Evolutionary conservation across 2,329 filamentous ascomycete genomes (phyloP), one percentile per base, ranked within the genome.

Genomic region (Aspergillus awamori): DNA sequence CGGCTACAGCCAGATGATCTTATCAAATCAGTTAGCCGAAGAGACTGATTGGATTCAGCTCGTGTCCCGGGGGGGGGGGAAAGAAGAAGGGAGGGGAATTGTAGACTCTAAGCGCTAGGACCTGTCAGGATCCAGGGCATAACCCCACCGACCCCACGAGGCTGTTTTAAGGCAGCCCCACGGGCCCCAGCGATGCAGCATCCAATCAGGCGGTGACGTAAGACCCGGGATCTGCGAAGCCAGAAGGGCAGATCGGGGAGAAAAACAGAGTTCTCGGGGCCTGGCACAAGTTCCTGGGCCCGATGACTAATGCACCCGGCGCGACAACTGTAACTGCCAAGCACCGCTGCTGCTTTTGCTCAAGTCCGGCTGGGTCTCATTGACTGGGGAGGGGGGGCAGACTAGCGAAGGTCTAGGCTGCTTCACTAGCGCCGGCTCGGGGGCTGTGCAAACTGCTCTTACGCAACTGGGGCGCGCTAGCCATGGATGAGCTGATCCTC

Each of bases 391-490:
- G 30, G 30, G 30, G 33, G 33, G 33, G 30, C 1, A 36, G 11
- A 13, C 33, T 63, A 58, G 43, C 26, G 33, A 53, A 60, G 58
- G 64, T 62, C 64, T 64, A 63, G 64, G 62, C 59, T 66, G 51
- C 51, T 45, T 62, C 58, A 61, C 64, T 69, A 69, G 67, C 65
- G 59, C 64, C 67, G 67, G 67, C 60, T 65, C 60, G 67, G 67
- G 67, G 67, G 67, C 67, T 69, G 67, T 69, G 67, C 67, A 69
- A 67, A 67, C 65, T 61, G 49, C 64, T 68, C 67, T 69, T 69
- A 67, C 67, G 65, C 65, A 69, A 67, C 60, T 59, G 57, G 59
- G 54, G 51, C 57, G 26, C 54, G 58, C 63, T 33, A 62, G 62
- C 62, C 58, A 62, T 59, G 61, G 49, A 53, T 55, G 47, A 26